Conservation (phyloP, 2,329 filamentous ascomycete genomes). For the Neofusicoccum umdonicola region DNA sequence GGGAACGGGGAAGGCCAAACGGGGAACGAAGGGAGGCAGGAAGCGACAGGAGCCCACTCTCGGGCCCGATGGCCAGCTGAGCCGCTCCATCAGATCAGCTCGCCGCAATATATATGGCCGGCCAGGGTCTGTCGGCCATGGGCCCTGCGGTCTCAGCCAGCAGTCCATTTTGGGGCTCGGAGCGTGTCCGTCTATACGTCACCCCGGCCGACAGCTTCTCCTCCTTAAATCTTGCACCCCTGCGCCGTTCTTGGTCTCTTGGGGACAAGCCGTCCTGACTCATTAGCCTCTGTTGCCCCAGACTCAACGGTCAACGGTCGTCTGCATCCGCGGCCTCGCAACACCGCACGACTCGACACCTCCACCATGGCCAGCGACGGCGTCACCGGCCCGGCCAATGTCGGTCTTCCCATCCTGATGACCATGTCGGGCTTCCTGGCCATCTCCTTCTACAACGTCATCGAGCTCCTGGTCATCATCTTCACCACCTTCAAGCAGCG, state of each 20-base stretch:
- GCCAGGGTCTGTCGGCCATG: not conserved
- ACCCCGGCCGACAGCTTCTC: not conserved
- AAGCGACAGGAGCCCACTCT: not conserved
- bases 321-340: not conserved
- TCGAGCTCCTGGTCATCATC: constrained; percentile 43
- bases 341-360: not conserved
- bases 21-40: not conserved
- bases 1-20: constrained; percentile 1
- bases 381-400: not conserved
- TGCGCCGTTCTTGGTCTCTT: not conserved
- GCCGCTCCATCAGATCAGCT: not conserved
- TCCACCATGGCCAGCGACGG: constrained; percentile 1
- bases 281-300: not conserved
- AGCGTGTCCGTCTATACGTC: not conserved
- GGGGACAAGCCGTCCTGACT: not conserved
- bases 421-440: constrained; percentile 32
- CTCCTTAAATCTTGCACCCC: not conserved
- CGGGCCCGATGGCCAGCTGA: not conserved
- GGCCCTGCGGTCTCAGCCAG: not conserved
- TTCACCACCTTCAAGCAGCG: constrained; percentile 49
- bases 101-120: not conserved
- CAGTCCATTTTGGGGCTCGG: constrained; percentile 12
- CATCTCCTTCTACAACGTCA: constrained; percentile 39
- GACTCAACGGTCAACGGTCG: not conserved
- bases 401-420: constrained; percentile 20